Evolutionary conservation across 2,329 filamentous ascomycete genomes (phyloP), one percentile per base, ranked within the genome.

Genomic region (Juglanconis juglandina): DNA sequence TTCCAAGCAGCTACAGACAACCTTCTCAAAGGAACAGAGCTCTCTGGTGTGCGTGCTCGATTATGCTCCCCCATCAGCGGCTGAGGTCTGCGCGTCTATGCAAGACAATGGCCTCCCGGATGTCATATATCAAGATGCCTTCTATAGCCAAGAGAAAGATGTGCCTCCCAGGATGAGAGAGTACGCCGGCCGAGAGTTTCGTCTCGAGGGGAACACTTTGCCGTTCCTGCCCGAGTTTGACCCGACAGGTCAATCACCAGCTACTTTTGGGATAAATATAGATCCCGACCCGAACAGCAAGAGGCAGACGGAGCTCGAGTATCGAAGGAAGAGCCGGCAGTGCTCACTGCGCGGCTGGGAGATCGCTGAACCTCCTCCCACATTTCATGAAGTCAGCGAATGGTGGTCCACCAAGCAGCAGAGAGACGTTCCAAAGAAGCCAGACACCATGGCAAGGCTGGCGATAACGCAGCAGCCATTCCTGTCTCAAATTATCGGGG

Each of bases 121-220:
- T 60, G 82, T 90, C 13, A 82, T 97, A 53, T 96, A 96, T 65
- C 90, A 92, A 72, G 87, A 92, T 69, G 88, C 93, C 0, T 93
- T 88, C 68, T 98, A 96, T 70, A 90, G 92, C 66, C 81, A 90
- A 34, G 91, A 96, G 63, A 81, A 80, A 54, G 95, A 98, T 73
- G 89, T 97, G 0, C 92, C 93, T 11, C 82, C 88, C 44, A 84
- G 88, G 56, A 75, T 82, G 37, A 82, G 91, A 56, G 92, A 96
- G 73, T 98, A 96, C 75, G 94, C 90, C 6, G 94, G 94, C 3
- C 87, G 87, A 66, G 90, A 96, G 67, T 97, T 96, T 70, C 88
- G 86, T 60, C 76, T 97, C 6, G 83, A 87, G 68, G 89, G 92
- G 62, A 86, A 83, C 57, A 90, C 89, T 1, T 70, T 96, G 7